Evolutionary conservation across 805 yeast species (phyloP).

Genomic region (Starmerella floris): DNA sequence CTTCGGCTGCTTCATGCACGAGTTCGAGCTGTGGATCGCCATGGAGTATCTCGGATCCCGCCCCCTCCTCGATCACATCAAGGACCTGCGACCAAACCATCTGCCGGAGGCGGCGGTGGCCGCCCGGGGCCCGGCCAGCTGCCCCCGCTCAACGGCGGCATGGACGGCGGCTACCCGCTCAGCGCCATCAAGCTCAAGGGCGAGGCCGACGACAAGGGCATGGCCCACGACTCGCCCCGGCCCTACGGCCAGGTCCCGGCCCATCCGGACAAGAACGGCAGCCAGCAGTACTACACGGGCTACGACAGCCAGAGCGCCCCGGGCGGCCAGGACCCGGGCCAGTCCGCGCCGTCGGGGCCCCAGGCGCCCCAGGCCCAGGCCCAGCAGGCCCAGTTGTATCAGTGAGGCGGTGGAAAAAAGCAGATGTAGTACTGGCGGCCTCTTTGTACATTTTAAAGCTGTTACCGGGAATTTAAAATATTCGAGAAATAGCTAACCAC

Average conservation of each 20-base stretch:
- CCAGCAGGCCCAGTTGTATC: conserved; percentile 2
- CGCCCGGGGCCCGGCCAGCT: conserved; percentile 2
- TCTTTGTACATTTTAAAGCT: too few species aligned
- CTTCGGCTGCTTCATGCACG: conserved; percentile 2
- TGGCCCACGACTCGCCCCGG: neutral
- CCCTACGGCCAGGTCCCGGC: conserved; percentile 3
- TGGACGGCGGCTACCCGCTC: neutral
- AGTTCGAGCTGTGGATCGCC: neutral
- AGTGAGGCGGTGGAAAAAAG: neutral
- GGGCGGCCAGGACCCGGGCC: conserved; percentile 1
- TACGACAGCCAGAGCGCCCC: conserved; percentile 1
- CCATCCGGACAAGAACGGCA: conserved; percentile 4
- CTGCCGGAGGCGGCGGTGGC: conserved; percentile 19
- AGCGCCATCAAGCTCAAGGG: neutral
- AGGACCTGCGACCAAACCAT: conserved; percentile 10
- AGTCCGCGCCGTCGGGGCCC: neutral
- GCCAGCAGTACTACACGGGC: conserved; percentile 1
- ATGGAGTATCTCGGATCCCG: conserved; percentile 5
- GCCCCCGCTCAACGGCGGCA: neutral
- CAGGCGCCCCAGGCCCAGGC: conserved; percentile 3
- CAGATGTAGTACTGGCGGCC: too few species aligned
- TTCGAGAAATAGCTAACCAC: too few species aligned
- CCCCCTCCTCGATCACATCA: neutral
- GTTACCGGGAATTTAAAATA: too few species aligned
- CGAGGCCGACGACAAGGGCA: neutral